Evolutionary conservation across 2,329 filamentous ascomycete species (phyloP), one percentile per base, ranked within the genome.

Genomic region (Tolypocladium ovalisporum): DNA sequence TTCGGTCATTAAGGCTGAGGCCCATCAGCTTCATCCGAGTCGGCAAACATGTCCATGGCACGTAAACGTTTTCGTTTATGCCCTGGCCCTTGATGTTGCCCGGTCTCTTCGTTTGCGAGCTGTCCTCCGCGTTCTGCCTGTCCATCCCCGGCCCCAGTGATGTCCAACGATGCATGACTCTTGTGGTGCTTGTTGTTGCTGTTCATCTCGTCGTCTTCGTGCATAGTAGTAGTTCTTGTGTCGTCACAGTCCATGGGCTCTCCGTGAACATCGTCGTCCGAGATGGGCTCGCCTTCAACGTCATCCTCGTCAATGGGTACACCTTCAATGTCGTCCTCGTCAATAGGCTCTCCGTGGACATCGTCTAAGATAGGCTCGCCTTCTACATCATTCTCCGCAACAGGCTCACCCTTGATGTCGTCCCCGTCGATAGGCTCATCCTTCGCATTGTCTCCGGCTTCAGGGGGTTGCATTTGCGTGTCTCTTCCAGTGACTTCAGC

Each of bases 41-140:
- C 87, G 13, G 87, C 89, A 81, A 94, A 95, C 89, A 94, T 92
- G 67, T 94, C 89, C 63, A 88, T 88, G 5, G 89, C 89, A 63
- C 85, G 84, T 71, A 89, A 87, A 60, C 87, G 80, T 67, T 82
- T 87, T 64, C 81, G 76, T 62, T 58, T 52, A 34, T 35, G 47
- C 29, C 4, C 27, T 19, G 47, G 19, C 10, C 47, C 29, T 10
- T 22, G 47, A 4, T n/a, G 19, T n/a, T 34, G 29, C 29, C 29
- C 5, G 29, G 47, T 2, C 19, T 52, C 10, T 35, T 34, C 47
- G 29, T 22, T 19, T 35, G 19, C 19, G 19, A 3, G 19, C 29
- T 44, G 5, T 44, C 12, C 13, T 27, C 42, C 13, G 24, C 27
- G 13, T 12, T 51, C 15, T 34, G 47, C 29, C 15, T n/a, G 17